Evolutionary conservation across 2,329 filamentous ascomycete genomes (phyloP), one percentile per base, ranked within the genome.

Genomic region (Epichloe brachyelytri): DNA sequence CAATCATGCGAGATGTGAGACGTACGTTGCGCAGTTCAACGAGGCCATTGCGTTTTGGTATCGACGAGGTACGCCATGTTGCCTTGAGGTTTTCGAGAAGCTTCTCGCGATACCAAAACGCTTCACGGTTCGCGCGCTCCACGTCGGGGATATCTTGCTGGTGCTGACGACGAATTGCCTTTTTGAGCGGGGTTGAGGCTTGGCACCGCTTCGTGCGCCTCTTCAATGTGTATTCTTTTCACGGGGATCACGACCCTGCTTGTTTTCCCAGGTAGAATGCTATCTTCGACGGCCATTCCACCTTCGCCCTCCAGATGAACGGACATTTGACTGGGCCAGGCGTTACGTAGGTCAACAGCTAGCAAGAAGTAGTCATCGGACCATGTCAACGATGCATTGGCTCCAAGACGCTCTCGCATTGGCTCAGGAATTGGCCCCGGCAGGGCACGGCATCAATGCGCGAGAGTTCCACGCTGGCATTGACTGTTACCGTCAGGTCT

Each of bases 111-210:
- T 88, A 95, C 90, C 90, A 96, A 64, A 96, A 96, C 0, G 83
- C 81, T 68, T 95, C 88, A 48, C 90, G 77, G 54, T 77, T 85
- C 12, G 82, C 78, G 36, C 86, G 79, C 68, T 96, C 90, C 43
- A 78, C 79, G 56, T 93, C 88, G 0, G 88, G 0, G 85, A 83
- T 51, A 90, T 80, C 59, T 86, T 86, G 62, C 80, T 83, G 15
- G 83, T 79, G 65, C 86, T 93, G 43, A 95, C 87, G 33, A 96
- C 87, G 60, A 95, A 96, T 62, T 96, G 90, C n/a, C 89, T 79
- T 62, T 85, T n/a, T 85, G 82, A 0, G 84, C 82, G 0, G 85
- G 85, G 57, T 91, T 89, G 10, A 95, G 73, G 1, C 82, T 83
- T 1, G 89, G 90, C 39, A 96, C 86, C 1, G 84, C 74, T 2